Percentiles rank a stretch among this genome's conserved stretches.
These are phyloP conservation scores for Neonectria sp. DNA, from an alignment of 2,329 filamentous ascomycete genomes.

Conservation along the genomic window DNA sequence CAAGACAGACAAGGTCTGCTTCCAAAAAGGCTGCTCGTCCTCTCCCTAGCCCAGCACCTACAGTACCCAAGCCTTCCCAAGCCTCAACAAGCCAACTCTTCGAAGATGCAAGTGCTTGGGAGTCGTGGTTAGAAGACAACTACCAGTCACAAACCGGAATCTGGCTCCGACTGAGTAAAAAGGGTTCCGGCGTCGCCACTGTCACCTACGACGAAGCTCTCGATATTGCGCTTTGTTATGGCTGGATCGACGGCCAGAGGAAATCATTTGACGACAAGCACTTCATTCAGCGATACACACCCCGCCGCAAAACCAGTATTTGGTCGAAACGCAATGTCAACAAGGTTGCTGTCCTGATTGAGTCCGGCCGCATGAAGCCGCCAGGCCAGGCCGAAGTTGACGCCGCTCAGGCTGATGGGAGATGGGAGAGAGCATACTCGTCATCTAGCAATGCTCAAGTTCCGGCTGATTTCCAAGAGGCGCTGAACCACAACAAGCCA, in stretches of 20 bases:
- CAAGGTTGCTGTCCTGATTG: conserved; percentile 62
- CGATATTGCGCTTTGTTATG: conserved; percentile 71
- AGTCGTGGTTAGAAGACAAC: conserved; percentile 36
- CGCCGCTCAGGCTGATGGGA: conserved; percentile 69
- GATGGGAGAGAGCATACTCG: conserved; percentile 72
- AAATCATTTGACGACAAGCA: conserved; percentile 59
- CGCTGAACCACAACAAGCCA: conserved; percentile 56
- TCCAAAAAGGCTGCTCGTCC: conserved; percentile 24
- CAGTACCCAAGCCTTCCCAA: accelerated
- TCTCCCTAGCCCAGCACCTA: neutral
- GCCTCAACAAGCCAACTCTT: conserved; percentile 34
- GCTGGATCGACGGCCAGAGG: conserved; percentile 75
- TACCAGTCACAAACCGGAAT: conserved; percentile 51
- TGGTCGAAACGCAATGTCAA: conserved; percentile 74
- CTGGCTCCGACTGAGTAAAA: conserved; percentile 67
- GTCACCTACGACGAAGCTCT: conserved; percentile 67
- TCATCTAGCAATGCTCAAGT: conserved; percentile 62
- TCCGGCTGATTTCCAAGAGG: conserved; percentile 64
- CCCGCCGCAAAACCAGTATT: conserved; percentile 66
- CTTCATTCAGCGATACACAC: conserved; percentile 72
- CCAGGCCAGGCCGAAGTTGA: conserved; percentile 66
- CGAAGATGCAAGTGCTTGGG: conserved; percentile 29
- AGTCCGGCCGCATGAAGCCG: conserved; percentile 63
- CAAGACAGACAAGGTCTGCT: conserved; percentile 38
- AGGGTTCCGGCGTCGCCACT: conserved; percentile 58